A percentile compares a stretch with the other conserved stretches of the same genome.
Evolutionary conservation across 2,329 filamentous ascomycete species (phyloP).

Genomic region (Pseudopithomyces chartarum): DNA sequence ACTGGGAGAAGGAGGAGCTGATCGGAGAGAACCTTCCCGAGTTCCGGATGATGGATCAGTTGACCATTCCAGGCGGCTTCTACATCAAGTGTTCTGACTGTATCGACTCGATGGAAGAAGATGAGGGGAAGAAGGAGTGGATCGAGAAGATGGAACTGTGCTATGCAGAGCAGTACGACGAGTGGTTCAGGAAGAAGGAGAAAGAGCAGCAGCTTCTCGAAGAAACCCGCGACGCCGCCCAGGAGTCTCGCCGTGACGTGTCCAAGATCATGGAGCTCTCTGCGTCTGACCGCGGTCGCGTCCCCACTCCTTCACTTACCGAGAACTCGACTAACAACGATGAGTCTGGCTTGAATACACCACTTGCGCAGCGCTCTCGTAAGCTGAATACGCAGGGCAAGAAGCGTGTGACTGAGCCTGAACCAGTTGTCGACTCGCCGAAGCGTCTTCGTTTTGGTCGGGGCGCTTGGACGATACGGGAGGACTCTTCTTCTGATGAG

Average conservation of each 20-base stretch:
- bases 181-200: slow-evolving; percentile 25
- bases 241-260: neutral
- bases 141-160: slow-evolving; percentile 21
- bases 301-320: neutral
- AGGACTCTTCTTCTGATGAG: neutral
- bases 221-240: slow-evolving; percentile 8
- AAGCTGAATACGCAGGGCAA: neutral
- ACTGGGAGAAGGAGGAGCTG: slow-evolving; percentile 57
- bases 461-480: neutral
- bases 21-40: slow-evolving; percentile 59
- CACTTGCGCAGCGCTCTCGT: neutral
- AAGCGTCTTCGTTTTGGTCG: neutral
- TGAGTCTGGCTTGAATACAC: neutral
- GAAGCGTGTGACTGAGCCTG: neutral
- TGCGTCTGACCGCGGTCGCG: neutral
- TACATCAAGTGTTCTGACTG: slow-evolving; percentile 59
- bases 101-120: slow-evolving; percentile 18
- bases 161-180: slow-evolving; percentile 31
- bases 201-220: slow-evolving; percentile 22
- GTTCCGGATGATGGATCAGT: slow-evolving; percentile 57
- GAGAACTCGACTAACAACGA: slow-evolving; percentile 1
- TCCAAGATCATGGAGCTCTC: neutral
- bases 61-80: slow-evolving; percentile 50
- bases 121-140: slow-evolving; percentile 30
- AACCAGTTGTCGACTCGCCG: neutral